Percentiles rank a stretch among this genome's conserved stretches.
Conservation (phyloP, 1,139 yeast genomes). For the Meyerozyma sp. region DNA sequence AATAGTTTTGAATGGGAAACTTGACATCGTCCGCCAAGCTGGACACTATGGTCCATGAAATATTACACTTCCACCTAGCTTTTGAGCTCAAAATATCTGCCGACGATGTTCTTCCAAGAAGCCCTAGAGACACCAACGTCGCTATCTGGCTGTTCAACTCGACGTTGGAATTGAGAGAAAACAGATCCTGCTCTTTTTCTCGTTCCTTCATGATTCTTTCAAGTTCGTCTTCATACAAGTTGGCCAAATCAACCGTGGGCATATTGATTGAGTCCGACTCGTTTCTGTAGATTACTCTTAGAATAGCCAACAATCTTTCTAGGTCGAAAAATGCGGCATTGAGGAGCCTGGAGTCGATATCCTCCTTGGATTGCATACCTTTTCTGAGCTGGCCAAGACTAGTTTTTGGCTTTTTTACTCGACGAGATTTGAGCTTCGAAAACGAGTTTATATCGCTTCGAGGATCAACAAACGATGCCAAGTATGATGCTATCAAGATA, state of each 20-base stretch:
- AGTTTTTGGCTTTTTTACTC: conserved; percentile 22
- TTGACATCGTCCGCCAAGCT: conserved; percentile 46
- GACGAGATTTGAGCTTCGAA: conserved; percentile 51
- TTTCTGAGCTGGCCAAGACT: conserved; percentile 18
- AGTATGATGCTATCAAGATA: conserved; percentile 60
- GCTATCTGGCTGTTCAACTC: conserved; percentile 59
- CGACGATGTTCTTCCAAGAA: conserved; percentile 44
- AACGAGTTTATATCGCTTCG: conserved; percentile 56
- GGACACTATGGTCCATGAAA: conserved; percentile 48
- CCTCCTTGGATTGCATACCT: conserved; percentile 36
- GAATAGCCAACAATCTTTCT: conserved; percentile 63
- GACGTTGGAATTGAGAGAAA: conserved; percentile 33
- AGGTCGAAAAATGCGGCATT: conserved; percentile 62
- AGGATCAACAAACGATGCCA: conserved; percentile 64
- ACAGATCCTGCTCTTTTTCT: conserved; percentile 27
- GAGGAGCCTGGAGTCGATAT: conserved; percentile 48
- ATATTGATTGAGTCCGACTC: conserved; percentile 26
- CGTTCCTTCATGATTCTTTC: conserved; percentile 28
- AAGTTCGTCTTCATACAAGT: conserved; percentile 23
- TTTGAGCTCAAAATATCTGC: conserved; percentile 57
- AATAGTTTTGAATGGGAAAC: conserved; percentile 51
- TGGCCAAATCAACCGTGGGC: conserved; percentile 19
- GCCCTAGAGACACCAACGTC: conserved; percentile 50
- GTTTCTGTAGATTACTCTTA: conserved; percentile 50
- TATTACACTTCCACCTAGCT: conserved; percentile 61